These are phyloP conservation scores for Artemisia argyi DNA, from an alignment of 129 eudicot genomes.

Conservation along the genomic window DNA sequence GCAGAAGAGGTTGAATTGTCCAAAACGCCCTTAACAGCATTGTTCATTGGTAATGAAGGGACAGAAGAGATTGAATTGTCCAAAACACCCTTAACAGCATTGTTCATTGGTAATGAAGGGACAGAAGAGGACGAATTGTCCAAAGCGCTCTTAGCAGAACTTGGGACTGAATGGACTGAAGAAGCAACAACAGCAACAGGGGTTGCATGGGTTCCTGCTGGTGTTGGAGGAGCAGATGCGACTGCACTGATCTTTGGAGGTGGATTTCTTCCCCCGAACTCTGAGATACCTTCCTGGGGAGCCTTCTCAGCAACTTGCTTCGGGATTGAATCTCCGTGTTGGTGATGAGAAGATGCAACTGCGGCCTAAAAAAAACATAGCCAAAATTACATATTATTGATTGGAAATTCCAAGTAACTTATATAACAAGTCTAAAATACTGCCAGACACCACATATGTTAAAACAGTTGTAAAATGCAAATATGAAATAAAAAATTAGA, in stretches of 20 bases:
- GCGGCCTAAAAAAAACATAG: constrained; percentile 40
- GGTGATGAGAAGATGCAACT: constrained; percentile 41
- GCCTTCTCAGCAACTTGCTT: constrained; percentile 60
- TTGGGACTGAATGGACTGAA: constrained; percentile 27
- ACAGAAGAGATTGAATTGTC: constrained; percentile 39
- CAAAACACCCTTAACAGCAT: constrained; percentile 32
- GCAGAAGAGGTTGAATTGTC: constrained; percentile 38
- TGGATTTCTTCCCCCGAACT: constrained; percentile 33
- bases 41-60: constrained; percentile 38
- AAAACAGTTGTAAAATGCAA: constrained; percentile 8
- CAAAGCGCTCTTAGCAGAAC: constrained; percentile 31
- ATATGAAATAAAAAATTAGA: constrained; percentile 5
- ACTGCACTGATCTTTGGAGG: constrained; percentile 46
- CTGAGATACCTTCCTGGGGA: neutral
- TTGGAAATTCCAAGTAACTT: constrained; percentile 11
- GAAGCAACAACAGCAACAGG: constrained; percentile 35
- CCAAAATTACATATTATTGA: constrained; percentile 10
- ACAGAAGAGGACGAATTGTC: constrained; percentile 40
- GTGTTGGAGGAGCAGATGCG: constrained; percentile 50
- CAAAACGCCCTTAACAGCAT: constrained; percentile 32
- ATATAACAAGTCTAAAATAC: neutral
- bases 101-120: constrained; percentile 37
- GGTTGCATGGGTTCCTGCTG: constrained; percentile 45
- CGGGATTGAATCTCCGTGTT: constrained; percentile 43
- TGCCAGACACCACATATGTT: neutral